Evolutionary conservation across 1,284 basidiomycete species (phyloP).

Genomic region (Irpex rosettiformis): DNA sequence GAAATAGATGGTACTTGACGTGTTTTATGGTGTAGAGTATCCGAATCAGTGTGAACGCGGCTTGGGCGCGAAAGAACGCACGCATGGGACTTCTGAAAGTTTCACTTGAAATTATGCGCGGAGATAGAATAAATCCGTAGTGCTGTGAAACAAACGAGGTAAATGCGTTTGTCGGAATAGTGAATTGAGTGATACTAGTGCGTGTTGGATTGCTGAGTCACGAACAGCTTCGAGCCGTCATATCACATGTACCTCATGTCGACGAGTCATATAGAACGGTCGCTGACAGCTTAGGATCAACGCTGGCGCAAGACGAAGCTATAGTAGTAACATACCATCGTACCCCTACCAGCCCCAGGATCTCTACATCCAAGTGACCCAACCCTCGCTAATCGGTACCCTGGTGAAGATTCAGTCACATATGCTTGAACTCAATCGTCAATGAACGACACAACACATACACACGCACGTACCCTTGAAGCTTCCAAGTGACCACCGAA

Average conservation of each 20-base stretch:
- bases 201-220: background rate
- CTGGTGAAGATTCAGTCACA: background rate
- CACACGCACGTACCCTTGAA: background rate
- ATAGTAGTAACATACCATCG: too few species aligned
- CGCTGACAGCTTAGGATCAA: too few species aligned
- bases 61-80: background rate
- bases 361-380: background rate
- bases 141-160: too few species aligned
- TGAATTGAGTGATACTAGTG: background rate
- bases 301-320: too few species aligned
- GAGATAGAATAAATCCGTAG: background rate
- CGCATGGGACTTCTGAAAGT: too few species aligned
- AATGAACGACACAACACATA: background rate
- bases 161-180: background rate
- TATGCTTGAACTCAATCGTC: background rate
- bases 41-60: background rate
- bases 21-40: background rate
- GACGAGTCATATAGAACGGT: background rate
- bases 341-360: too few species aligned
- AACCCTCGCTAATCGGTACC: background rate
- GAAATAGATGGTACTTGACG: too few species aligned
- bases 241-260: background rate
- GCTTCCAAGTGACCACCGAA: background rate
- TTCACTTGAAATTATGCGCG: too few species aligned
- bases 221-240: background rate